Evolutionary conservation across 768 basidiomycete genomes (phyloP), one percentile per base, ranked within the genome.

Genomic region (Boletus subparvulus): DNA sequence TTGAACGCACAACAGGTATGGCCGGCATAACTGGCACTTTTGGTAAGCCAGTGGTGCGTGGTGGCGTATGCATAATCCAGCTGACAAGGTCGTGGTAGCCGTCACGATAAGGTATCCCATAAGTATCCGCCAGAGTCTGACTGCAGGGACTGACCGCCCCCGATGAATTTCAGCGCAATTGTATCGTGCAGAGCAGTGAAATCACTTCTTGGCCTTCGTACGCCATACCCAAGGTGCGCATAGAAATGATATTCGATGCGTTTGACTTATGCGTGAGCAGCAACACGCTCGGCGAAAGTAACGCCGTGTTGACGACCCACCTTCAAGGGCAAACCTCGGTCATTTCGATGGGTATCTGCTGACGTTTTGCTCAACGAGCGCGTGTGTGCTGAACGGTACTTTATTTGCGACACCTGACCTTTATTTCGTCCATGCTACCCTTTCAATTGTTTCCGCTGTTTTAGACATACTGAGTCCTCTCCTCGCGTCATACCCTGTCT

Each of bases 141-240:
- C 14, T 8, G 14, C 14, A 33, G 43, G 35, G 26, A 17, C 19
- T 35, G 44, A 47, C 40, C 47, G 26, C 32, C 14, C 16, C 3
- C 14, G 17, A 44, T 47, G 16, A 11, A 50, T 39, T 54, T 39
- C 46, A 65, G 63, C 12, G 56, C 45, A 17, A 65, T 65, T 6
- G 56, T 11, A 21, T 65, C 63, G 11, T 58, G 47, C 32, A 58
- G 52, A 42, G 56, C 43, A 5, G 62, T 64, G 49, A 61, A 47
- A 19, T 64, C 56, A 6, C 63, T 64, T 47, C 51, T 64, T 10
- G 26, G 10, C 5, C 10, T 60, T 36, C 46, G 12, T 24, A 12
- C 7, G 6, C 2, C 40, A 3, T 21, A 10, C 6, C 0, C 35
- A 36, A 49, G 59, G 62, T 61, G 36, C 1, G 56, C 8, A 41